Conservation (phyloP, 768 basidiomycete genomes). For the Lentinula guzmanii region DNA sequence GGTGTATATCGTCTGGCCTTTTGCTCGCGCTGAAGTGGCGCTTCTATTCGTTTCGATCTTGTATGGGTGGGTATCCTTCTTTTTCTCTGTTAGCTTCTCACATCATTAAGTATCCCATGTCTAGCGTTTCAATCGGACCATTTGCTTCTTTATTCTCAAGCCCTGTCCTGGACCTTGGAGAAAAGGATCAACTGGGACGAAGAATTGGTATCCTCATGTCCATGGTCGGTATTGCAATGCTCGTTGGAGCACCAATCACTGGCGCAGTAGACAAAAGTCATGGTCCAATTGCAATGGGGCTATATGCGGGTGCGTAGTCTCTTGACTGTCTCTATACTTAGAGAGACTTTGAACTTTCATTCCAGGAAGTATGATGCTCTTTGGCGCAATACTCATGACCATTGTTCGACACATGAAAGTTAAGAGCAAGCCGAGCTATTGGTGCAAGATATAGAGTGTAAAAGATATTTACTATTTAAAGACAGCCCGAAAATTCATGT, state of each 20-base stretch:
- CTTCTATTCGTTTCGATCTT: slow-evolving; percentile 31
- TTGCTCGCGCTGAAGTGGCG: slow-evolving; percentile 21
- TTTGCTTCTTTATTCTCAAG: not conserved
- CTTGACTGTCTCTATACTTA: not conserved
- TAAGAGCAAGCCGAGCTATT: not conserved
- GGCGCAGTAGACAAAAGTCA: slow-evolving; percentile 4
- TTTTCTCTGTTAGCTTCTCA: not conserved
- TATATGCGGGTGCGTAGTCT: not conserved
- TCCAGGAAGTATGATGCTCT: slow-evolving; percentile 2
- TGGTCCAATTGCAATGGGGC: slow-evolving; percentile 1
- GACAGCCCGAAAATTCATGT: not conserved
- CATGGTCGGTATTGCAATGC: slow-evolving; percentile 3
- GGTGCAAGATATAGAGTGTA: not conserved
- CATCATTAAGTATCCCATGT: not conserved
- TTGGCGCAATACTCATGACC: not conserved
- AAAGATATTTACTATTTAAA: not conserved
- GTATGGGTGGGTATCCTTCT: slow-evolving; percentile 32
- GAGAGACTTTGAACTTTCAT: not conserved
- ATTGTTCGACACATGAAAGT: slow-evolving; percentile 3
- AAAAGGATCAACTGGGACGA: slow-evolving; percentile 3
- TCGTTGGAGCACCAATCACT: slow-evolving; percentile 1
- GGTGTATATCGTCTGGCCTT: slow-evolving; percentile 46
- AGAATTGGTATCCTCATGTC: slow-evolving; percentile 4
- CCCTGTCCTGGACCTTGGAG: slow-evolving; percentile 1
- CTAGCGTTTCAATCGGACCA: not conserved